Conservation (phyloP, 1,139 yeast genomes). For the Geotrichum citri-aurantii region DNA sequence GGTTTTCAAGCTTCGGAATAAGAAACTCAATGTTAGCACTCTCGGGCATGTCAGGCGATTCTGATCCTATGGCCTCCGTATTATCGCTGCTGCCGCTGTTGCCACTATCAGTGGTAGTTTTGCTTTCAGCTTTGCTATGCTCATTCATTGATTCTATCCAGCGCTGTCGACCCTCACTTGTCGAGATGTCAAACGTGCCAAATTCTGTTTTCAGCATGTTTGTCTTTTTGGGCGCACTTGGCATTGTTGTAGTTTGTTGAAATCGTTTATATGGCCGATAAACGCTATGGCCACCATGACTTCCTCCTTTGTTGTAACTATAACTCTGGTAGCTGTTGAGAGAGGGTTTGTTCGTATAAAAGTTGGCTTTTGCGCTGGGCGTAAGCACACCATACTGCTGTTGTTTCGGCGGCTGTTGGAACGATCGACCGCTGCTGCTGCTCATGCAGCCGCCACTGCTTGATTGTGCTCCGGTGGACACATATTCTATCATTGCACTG, state of each 20-base stretch:
- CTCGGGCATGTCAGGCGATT: constrained; percentile 4
- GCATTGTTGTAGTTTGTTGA: background rate
- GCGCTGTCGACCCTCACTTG: constrained; percentile 27
- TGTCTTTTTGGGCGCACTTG: constrained; percentile 24
- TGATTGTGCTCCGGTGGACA: background rate
- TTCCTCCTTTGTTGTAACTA: background rate
- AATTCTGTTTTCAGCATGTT: constrained; percentile 37
- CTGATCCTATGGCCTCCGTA: background rate
- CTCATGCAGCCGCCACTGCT: background rate
- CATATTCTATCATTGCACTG: constrained; percentile 11
- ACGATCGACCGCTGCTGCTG: background rate
- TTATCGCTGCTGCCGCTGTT: background rate
- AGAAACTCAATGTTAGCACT: constrained; percentile 17
- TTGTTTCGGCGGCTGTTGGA: background rate
- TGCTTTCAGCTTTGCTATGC: constrained; percentile 7
- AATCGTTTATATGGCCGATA: background rate
- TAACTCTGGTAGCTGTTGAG: background rate
- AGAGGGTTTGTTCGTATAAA: background rate
- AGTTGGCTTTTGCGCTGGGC: background rate
- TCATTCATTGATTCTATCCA: constrained; percentile 24
- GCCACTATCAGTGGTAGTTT: background rate
- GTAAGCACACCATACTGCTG: background rate
- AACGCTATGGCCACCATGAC: background rate
- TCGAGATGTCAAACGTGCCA: constrained; percentile 29
- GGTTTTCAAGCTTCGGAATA: constrained; percentile 12